These are phyloP conservation scores for Alloteropsis semialata DNA, from an alignment of 176 grass and related monocot genomes.

Conservation along the genomic window DNA sequence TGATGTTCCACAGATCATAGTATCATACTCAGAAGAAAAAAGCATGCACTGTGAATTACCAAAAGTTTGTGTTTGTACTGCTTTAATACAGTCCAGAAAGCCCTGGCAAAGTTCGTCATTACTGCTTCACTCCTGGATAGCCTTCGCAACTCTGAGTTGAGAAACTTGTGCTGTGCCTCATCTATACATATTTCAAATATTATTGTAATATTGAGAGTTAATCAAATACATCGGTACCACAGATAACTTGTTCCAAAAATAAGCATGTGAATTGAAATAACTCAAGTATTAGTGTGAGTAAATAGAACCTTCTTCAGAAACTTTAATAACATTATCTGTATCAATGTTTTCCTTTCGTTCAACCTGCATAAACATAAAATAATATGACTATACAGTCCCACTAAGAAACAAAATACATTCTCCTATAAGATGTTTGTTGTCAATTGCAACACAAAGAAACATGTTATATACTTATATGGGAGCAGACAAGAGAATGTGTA, in stretches of 20 bases:
- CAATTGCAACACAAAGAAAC: slow-evolving; percentile 3
- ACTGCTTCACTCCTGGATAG: slow-evolving; percentile 53
- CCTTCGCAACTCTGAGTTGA: slow-evolving; percentile 42
- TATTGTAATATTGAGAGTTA: not conserved
- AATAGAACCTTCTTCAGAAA: slow-evolving; percentile 45
- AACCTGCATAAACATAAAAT: slow-evolving; percentile 39
- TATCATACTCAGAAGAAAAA: slow-evolving; percentile 17
- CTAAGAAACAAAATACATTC: slow-evolving; percentile 15
- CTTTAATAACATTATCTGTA: not conserved
- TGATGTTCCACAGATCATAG: slow-evolving; percentile 19
- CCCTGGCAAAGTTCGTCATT: slow-evolving; percentile 54
- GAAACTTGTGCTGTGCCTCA: not conserved
- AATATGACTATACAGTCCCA: slow-evolving; percentile 17
- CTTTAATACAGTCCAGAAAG: slow-evolving; percentile 54
- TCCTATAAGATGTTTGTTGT: not conserved
- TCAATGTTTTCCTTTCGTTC: slow-evolving; percentile 12
- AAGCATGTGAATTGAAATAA: slow-evolving; percentile 5
- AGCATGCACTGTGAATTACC: slow-evolving; percentile 29
- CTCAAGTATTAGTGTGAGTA: slow-evolving; percentile 12
- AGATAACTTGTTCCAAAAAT: not conserved
- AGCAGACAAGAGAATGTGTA: not conserved
- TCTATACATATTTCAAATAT: slow-evolving; percentile 15
- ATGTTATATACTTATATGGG: not conserved
- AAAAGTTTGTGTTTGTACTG: slow-evolving; percentile 59
- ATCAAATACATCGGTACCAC: not conserved